phyloP scores from a whole-genome alignment of 2,329 filamentous ascomycete genomes.

The Paecilomyces formosus region DNA sequence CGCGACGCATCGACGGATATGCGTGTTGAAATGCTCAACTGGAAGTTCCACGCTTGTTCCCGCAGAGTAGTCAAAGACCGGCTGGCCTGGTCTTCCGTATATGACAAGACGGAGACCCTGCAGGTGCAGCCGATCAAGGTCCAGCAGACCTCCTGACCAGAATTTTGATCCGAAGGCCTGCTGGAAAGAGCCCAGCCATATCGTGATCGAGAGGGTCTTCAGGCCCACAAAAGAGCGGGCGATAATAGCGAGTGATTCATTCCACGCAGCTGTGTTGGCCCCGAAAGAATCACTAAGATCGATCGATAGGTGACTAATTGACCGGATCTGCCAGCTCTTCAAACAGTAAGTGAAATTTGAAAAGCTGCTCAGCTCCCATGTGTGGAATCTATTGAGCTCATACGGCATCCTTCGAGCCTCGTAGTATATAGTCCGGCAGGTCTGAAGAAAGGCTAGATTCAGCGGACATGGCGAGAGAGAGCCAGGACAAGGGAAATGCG shows the following conservation, averaged over 20 bases:
- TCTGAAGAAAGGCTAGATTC: neutral
- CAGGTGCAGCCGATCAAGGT: neutral
- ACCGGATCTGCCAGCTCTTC: neutral
- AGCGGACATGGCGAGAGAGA: neutral
- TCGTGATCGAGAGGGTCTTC: neutral
- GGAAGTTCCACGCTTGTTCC: neutral
- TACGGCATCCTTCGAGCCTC: neutral
- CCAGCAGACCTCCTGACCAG: neutral
- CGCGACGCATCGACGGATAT: neutral
- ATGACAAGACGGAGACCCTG: neutral
- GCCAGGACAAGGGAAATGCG: neutral
- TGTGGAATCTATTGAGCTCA: neutral
- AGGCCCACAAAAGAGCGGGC: neutral
- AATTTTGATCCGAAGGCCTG: neutral
- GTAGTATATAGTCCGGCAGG: neutral
- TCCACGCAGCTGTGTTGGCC: neutral
- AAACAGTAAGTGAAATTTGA: neutral
- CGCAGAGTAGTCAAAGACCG: neutral
- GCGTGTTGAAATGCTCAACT: neutral
- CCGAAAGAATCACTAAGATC: neutral
- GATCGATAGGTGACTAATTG: neutral
- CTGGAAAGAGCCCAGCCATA: neutral
- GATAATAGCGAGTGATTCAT: neutral
- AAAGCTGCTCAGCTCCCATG: neutral
- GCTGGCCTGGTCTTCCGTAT: neutral